phyloP scores from a whole-genome alignment of 2,329 filamentous ascomycete genomes.

The Aspergillus sp. region DNA sequence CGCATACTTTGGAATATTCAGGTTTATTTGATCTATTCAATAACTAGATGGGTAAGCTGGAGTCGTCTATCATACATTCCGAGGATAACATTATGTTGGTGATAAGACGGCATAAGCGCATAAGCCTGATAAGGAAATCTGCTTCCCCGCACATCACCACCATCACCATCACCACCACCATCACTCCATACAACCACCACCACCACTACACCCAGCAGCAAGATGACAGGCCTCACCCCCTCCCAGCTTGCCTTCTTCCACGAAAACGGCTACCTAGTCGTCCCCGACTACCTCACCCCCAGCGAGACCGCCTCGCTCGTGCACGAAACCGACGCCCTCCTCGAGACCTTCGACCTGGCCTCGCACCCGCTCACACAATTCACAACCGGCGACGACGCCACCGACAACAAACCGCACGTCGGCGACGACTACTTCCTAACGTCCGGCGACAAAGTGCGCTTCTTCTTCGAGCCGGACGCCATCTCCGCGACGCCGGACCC shows the following conservation, averaged over 20 bases:
- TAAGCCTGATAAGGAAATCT: background rate
- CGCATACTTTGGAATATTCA: too few species aligned
- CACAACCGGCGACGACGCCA: slow-evolving; percentile 71
- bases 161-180: background rate
- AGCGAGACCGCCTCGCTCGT: slow-evolving; percentile 68
- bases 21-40: too few species aligned
- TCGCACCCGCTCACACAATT: slow-evolving; percentile 93
- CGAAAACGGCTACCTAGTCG: slow-evolving; percentile 83
- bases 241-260: slow-evolving; percentile 72
- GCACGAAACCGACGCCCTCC: slow-evolving; percentile 69
- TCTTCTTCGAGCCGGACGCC: slow-evolving; percentile 97
- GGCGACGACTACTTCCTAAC: slow-evolving; percentile 92
- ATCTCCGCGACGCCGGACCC: slow-evolving; percentile 49
- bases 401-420: slow-evolving; percentile 63
- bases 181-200: background rate
- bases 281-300: slow-evolving; percentile 71
- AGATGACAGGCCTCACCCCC: slow-evolving; percentile 55
- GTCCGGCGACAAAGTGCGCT: slow-evolving; percentile 87
- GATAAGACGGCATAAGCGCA: too few species aligned
- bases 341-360: slow-evolving; percentile 72
- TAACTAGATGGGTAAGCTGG: too few species aligned
- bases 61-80: too few species aligned
- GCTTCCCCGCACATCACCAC: background rate
- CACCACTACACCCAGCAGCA: background rate
- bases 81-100: too few species aligned